phyloP scores from a whole-genome alignment of 2,329 filamentous ascomycete species.

The Pleoardoris graminearum region DNA sequence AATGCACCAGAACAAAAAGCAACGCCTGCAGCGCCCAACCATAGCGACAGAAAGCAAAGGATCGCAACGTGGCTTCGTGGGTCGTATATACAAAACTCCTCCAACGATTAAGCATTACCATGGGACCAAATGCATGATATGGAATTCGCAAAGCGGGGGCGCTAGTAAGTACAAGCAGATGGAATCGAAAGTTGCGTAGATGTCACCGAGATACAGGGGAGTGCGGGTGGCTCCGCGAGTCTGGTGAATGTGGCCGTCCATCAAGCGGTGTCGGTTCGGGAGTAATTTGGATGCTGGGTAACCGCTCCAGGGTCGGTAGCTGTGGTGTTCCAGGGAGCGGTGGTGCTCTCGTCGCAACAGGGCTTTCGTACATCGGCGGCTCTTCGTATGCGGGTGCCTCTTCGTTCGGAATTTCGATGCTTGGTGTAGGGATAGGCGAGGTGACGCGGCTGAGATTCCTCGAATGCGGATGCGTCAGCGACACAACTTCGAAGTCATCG shows the following conservation, averaged over 20 bases:
- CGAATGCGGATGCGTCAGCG: slow-evolving; percentile 45
- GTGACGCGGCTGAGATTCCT: slow-evolving; percentile 26
- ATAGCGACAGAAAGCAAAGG: background rate
- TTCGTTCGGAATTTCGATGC: slow-evolving; percentile 34
- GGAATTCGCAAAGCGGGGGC: background rate
- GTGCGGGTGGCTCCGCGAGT: background rate
- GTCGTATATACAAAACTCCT: slow-evolving; percentile 8
- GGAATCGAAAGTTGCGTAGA: background rate
- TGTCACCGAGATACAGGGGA: background rate
- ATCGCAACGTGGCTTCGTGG: slow-evolving; percentile 9
- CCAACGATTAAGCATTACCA: background rate
- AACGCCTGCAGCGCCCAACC: background rate
- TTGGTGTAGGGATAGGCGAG: slow-evolving; percentile 21
- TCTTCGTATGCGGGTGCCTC: slow-evolving; percentile 50
- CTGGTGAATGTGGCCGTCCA: slow-evolving; percentile 11
- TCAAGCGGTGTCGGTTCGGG: slow-evolving; percentile 36
- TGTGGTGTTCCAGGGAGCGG: slow-evolving; percentile 42
- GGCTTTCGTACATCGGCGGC: slow-evolving; percentile 54
- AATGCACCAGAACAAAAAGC: too few species aligned
- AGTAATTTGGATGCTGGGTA: slow-evolving; percentile 52
- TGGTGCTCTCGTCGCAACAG: slow-evolving; percentile 37
- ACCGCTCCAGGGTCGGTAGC: slow-evolving; percentile 45
- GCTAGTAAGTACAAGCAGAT: background rate
- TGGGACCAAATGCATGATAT: too few species aligned
- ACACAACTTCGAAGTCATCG: slow-evolving; percentile 50